Evolutionary conservation across 2,329 filamentous ascomycete genomes (phyloP).

Genomic region (Cordyceps cicadae): DNA sequence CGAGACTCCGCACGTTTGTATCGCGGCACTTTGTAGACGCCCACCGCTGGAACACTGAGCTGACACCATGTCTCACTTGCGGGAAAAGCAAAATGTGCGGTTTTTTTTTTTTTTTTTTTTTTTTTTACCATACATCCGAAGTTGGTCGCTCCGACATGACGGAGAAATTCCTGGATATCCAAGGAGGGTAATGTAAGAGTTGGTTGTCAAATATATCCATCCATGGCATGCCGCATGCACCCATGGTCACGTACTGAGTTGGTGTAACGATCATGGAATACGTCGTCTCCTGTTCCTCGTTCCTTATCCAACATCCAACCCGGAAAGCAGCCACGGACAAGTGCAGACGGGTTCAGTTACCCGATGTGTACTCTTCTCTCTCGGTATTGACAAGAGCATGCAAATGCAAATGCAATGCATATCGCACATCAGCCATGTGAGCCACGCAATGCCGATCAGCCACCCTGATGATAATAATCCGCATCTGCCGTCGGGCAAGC

Average conservation of each 20-base stretch:
- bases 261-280: neutral
- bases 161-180: too few relatives aligned
- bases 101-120: neutral
- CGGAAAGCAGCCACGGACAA: neutral
- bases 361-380: neutral
- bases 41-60: neutral
- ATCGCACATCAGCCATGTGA: too few relatives aligned
- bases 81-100: neutral
- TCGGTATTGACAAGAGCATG: neutral
- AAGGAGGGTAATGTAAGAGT: neutral
- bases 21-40: neutral
- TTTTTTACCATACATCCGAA: neutral
- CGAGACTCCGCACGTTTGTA: neutral
- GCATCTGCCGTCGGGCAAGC: neutral
- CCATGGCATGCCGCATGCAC: neutral
- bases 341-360: neutral
- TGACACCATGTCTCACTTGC: slow-evolving; percentile 5
- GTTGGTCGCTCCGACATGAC: neutral
- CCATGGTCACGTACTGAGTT: neutral
- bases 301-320: neutral
- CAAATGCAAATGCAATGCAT: neutral
- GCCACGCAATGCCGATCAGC: neutral
- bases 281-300: neutral
- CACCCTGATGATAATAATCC: neutral
- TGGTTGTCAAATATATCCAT: neutral